Conservation (phyloP, 371 early-diverging fungal species). For the Catenaria anguillulae region DNA sequence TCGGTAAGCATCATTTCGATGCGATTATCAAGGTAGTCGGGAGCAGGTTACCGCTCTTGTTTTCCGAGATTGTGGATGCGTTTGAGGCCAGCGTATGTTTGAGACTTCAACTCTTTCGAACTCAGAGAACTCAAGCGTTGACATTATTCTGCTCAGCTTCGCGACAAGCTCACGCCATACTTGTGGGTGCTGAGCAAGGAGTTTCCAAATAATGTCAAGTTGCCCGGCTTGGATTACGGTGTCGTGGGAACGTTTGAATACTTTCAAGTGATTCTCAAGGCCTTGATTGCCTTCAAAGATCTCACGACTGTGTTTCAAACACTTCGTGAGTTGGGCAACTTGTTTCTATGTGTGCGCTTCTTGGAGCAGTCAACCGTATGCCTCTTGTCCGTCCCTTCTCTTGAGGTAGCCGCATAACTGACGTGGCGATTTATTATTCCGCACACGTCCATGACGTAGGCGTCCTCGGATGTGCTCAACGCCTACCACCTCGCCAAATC, state of each 20-base stretch:
- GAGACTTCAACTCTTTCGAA: too few species aligned
- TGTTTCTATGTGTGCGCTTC: conserved; percentile 13
- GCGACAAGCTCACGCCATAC: conserved; percentile 19
- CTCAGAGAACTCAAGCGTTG: too few species aligned
- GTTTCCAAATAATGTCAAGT: conserved; percentile 19
- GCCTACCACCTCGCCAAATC: not conserved
- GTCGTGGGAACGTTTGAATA: conserved; percentile 10
- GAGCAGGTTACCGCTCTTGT: conserved; percentile 10
- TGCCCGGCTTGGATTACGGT: conserved; percentile 29
- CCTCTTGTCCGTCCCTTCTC: conserved; percentile 3
- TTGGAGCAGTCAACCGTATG: conserved; percentile 23
- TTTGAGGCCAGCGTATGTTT: conserved; percentile 9
- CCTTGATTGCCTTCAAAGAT: conserved; percentile 20
- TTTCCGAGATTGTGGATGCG: not conserved
- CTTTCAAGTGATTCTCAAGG: conserved; percentile 15
- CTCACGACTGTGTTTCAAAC: conserved; percentile 25
- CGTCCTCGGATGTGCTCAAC: not conserved
- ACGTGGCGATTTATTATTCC: too few species aligned
- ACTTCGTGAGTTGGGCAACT: conserved; percentile 30
- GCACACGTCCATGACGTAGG: too few species aligned
- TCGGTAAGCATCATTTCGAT: conserved; percentile 14
- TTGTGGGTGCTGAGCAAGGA: conserved; percentile 23
- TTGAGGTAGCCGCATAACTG: not conserved
- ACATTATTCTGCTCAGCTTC: too few species aligned
- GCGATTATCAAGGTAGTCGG: conserved; percentile 18